Evolutionary conservation across 495 filamentous ascomycete genomes (phyloP), one percentile per base, ranked within the genome.

Genomic region (Lasiosphaeriaceae sp.): DNA sequence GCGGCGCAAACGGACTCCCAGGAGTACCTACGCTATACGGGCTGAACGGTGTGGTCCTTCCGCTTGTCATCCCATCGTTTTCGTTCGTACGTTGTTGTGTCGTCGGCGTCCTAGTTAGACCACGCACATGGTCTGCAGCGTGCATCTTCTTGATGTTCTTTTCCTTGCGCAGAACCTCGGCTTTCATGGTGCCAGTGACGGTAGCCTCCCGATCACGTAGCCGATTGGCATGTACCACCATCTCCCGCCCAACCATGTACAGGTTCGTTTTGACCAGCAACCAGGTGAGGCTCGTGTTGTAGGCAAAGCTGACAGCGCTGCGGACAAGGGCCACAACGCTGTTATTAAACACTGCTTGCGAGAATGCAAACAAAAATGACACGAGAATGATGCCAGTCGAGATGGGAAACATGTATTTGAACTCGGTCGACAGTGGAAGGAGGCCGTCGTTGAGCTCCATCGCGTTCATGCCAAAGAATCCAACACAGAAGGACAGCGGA

Each of bases 381-480:
- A 68, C 11, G 20, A 71, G 20, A n/a, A 70, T 70, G 24, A 73
- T 66, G 2, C 54, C 72, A 0, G 69, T 64, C 11, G 68, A 73
- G 29, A 63, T 44, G 54, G 63, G 63, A 44, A 66, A 72, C 65
- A 75, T 74, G 29, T 66, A 67, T 2, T 54, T 35, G 23, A 74
- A 54, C 24, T 74, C 64, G 14, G 20, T 23, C 4, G 49, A 9
- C 16, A 74, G 55, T 3, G 62, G 49, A 19, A 65, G 61, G 3
- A 26, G 57, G 3, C 59, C 62, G 20, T 53, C 52, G 17, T 55
- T 68, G 47, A 73, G 57, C 37, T 71, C 65, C 20, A 50, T 45
- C 9, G 65, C 65, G 57, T 71, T 74, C 71, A 76, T 76, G 12
- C 73, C 73, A 22, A 76, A 76, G 22, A 76, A 44, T 20, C 64